Evolutionary conservation across 2,329 filamentous ascomycete species (phyloP).

Genomic region (Ilyonectria mors-panacis): DNA sequence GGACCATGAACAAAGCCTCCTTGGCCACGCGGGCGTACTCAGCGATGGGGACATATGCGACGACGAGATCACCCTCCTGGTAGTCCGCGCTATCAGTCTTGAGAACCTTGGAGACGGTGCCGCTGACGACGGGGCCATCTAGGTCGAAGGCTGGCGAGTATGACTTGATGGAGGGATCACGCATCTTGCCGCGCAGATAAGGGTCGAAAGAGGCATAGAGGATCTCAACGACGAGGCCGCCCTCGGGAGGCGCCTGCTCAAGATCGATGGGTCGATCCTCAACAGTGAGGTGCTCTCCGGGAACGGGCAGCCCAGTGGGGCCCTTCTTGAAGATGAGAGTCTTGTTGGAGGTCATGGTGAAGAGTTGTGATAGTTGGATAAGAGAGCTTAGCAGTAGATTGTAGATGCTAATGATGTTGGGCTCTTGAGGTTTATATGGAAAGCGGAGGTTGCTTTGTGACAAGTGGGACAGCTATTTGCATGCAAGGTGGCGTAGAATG

Average conservation of each 20-base stretch:
- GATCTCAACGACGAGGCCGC: conserved; percentile 79
- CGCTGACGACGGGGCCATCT: conserved; percentile 75
- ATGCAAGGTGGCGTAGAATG: background rate
- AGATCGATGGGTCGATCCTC: conserved; percentile 79
- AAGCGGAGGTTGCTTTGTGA: background rate
- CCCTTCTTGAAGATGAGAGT: conserved; percentile 80
- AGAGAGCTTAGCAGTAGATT: background rate
- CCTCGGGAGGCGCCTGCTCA: conserved; percentile 66
- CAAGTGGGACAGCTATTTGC: background rate
- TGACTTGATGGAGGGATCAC: conserved; percentile 73
- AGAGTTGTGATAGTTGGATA: background rate
- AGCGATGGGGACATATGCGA: conserved; percentile 71
- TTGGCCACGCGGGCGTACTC: conserved; percentile 75
- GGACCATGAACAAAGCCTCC: conserved; percentile 58
- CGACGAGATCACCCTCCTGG: conserved; percentile 77
- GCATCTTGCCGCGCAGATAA: conserved; percentile 87
- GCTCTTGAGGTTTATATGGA: background rate
- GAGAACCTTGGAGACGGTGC: conserved; percentile 76
- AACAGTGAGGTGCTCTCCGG: conserved; percentile 78
- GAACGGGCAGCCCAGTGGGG: conserved; percentile 76
- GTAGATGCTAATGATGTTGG: background rate
- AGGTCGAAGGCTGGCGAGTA: conserved; percentile 69
- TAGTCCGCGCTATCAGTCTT: conserved; percentile 77
- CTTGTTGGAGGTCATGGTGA: conserved; percentile 72
- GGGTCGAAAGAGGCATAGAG: conserved; percentile 86